phyloP scores from a whole-genome alignment of 495 filamentous ascomycete genomes.

The Chaetomium cochliodes region DNA sequence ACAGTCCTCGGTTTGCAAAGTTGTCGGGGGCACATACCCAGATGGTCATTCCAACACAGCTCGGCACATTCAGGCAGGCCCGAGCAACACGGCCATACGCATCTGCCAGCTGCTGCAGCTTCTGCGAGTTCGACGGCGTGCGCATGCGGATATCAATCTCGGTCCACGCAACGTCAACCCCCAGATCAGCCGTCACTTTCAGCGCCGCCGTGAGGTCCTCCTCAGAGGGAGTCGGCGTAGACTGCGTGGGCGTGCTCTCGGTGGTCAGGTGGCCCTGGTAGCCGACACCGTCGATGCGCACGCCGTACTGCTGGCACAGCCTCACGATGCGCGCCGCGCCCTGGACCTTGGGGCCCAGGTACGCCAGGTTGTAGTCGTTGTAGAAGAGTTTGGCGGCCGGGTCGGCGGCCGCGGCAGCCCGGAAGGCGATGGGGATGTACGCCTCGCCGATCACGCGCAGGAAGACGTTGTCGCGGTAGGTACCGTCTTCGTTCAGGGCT shows the following conservation, averaged over 20 bases:
- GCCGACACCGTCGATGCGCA: slow-evolving; percentile 64
- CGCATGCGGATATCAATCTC: slow-evolving; percentile 61
- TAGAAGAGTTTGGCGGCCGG: slow-evolving; percentile 62
- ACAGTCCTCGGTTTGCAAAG: background rate
- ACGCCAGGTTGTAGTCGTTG: slow-evolving; percentile 69
- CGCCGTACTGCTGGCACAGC: slow-evolving; percentile 50
- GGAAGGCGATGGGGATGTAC: slow-evolving; percentile 58
- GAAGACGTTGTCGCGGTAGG: slow-evolving; percentile 56
- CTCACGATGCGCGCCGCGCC: slow-evolving; percentile 56
- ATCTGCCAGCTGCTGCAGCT: slow-evolving; percentile 35
- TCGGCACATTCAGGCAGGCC: slow-evolving; percentile 51
- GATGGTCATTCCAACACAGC: slow-evolving; percentile 66
- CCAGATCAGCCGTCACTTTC: slow-evolving; percentile 47
- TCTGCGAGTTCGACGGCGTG: slow-evolving; percentile 43
- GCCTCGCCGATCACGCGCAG: slow-evolving; percentile 55
- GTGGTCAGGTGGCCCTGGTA: slow-evolving; percentile 61
- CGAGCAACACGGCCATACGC: slow-evolving; percentile 36
- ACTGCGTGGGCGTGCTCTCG: slow-evolving; percentile 48
- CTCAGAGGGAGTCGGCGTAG: slow-evolving; percentile 25
- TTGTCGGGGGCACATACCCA: slow-evolving; percentile 47
- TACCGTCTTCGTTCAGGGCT: slow-evolving; percentile 62
- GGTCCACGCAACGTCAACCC: slow-evolving; percentile 60
- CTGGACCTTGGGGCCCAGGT: slow-evolving; percentile 33
- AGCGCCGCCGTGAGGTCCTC: slow-evolving; percentile 48
- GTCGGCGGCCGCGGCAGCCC: slow-evolving; percentile 51